Evolutionary conservation across 106 monocot species (phyloP).

Genomic region (Dendrobium officinale): DNA sequence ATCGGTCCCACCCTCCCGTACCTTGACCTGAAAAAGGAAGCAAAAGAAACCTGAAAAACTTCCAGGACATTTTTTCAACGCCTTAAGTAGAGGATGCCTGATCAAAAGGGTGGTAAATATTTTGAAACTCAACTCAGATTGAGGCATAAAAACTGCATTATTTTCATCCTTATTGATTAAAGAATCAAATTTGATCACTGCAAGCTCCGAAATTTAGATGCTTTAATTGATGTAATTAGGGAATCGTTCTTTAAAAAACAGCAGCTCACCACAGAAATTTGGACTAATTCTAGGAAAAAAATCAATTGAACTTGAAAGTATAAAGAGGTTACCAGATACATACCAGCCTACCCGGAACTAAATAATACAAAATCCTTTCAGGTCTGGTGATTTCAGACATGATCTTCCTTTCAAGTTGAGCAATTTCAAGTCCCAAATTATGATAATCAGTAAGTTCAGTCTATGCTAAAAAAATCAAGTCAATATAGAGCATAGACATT

Average conservation of each 20-base stretch:
- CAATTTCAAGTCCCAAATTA: slow-evolving; percentile 70
- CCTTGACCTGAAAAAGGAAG: slow-evolving; percentile 34
- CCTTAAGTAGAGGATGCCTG: background rate
- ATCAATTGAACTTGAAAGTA: background rate
- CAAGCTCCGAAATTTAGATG: background rate
- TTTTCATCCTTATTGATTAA: background rate
- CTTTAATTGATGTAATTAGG: background rate
- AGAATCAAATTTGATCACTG: background rate
- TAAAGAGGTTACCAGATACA: slow-evolving; percentile 15
- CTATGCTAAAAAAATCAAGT: slow-evolving; percentile 24
- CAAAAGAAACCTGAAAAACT: background rate
- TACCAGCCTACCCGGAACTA: slow-evolving; percentile 92
- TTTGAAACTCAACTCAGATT: too few species aligned
- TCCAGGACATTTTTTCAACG: background rate
- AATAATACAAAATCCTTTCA: slow-evolving; percentile 70
- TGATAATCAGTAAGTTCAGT: slow-evolving; percentile 82
- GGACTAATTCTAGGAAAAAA: background rate
- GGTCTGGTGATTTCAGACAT: slow-evolving; percentile 96
- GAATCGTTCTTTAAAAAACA: background rate
- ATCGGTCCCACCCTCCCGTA: too few species aligned
- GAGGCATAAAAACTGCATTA: background rate
- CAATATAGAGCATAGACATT: background rate
- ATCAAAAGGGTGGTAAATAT: background rate
- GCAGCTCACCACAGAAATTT: background rate
- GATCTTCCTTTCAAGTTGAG: slow-evolving; percentile 80